A percentile compares a stretch with the other conserved stretches of the same genome.
These are phyloP conservation scores for Mucor sp. DNA, from an alignment of 371 early-diverging fungal genomes.

Conservation along the genomic window DNA sequence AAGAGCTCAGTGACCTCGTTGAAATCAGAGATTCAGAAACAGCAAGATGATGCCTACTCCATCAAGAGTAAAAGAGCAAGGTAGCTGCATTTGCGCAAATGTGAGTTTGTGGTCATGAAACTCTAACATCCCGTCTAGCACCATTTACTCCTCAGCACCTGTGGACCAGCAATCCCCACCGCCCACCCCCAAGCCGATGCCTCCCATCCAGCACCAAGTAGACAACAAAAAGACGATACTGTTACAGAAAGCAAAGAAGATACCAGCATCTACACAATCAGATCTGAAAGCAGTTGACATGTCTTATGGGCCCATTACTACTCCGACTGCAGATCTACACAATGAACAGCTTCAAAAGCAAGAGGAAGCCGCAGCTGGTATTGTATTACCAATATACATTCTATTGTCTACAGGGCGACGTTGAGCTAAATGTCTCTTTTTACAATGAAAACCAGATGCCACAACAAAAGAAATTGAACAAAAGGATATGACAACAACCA, in stretches of 20 bases:
- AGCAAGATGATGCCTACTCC: not conserved
- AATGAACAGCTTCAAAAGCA: not conserved
- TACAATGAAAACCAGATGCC: not conserved
- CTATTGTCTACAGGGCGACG: not conserved
- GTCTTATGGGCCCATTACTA: not conserved
- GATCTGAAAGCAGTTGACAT: slow-evolving; percentile 9
- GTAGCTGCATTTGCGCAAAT: not conserved
- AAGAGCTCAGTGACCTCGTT: slow-evolving; percentile 18
- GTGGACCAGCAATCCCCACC: not conserved
- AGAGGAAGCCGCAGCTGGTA: not conserved
- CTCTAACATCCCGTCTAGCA: not conserved
- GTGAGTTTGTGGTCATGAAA: not conserved
- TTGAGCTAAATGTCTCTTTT: not conserved
- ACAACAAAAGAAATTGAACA: not conserved
- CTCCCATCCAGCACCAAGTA: not conserved
- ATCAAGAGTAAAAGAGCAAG: slow-evolving; percentile 9
- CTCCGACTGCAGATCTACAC: slow-evolving; percentile 11
- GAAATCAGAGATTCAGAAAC: not conserved
- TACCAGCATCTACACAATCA: not conserved
- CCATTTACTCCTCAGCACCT: not conserved
- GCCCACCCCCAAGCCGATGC: not conserved
- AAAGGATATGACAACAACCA: not conserved
- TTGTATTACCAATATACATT: not conserved
- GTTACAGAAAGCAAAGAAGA: not conserved
- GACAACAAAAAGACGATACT: slow-evolving; percentile 2